Evolutionary conservation across 2,329 filamentous ascomycete species (phyloP), one percentile per base, ranked within the genome.

Genomic region (Leptographium lundbergii): DNA sequence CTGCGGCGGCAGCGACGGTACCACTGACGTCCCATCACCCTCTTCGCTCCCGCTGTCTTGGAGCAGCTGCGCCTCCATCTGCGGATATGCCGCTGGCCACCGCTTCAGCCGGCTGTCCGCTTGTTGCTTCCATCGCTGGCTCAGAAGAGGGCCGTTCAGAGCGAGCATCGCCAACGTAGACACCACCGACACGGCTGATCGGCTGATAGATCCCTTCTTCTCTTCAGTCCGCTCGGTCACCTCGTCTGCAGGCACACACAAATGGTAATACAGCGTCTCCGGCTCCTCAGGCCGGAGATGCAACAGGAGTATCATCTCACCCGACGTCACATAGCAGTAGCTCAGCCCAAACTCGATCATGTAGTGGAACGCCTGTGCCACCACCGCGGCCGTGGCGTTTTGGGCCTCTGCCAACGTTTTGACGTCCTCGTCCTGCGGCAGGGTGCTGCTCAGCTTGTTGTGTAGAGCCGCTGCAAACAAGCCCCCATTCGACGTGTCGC

Each of bases 331-430:
- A 25, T 59, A 59, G 6, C 27, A 52, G 54, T 59, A 59, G 47
- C 54, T 53, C 25, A 59, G 54, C 9, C 58, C 58, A 36, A 59
- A 59, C 47, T 59, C 58, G 2, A 59, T 54, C 58, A 59, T 59
- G 53, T 59, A 59, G 47, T 59, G 57, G 24, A 59, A 59, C 5
- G 57, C 53, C 27, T 59, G 57, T 17, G 45, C 19, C 14, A 59
- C 42, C n/a, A 59, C 57, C 13, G 5, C 9, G 4, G 52, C 52
- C 7, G 25, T 54, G 2, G 27, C 32, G 13, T 34, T 54, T 19
- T 36, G 6, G 19, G 32, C 27, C 24, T 22, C 17, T 6, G 22
- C 52, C 11, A 19, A 2, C 9, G 11, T 27, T 17, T 34, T 32
- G 2, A 36, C 52, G 34, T 19, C 17, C 11, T 7, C 52, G 2